Conservation (phyloP, 176 grass and related monocot species). For the Oryza australiensis region DNA sequence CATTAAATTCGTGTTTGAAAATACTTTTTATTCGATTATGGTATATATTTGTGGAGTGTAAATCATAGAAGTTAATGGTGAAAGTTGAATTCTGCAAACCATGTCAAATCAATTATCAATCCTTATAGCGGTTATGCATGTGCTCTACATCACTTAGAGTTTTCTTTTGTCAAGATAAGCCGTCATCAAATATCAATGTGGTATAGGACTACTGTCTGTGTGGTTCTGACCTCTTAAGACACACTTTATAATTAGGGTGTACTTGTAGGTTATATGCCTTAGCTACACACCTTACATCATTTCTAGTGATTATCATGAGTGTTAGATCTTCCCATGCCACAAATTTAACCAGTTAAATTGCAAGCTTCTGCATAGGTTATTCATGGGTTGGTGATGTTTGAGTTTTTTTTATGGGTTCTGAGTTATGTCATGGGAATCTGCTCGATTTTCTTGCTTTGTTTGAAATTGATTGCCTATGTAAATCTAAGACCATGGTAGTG, state of each 20-base stretch:
- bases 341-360: not conserved
- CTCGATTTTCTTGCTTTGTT: not conserved
- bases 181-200: not conserved
- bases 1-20: too few species aligned
- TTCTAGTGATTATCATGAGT: conserved; percentile 3
- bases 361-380: not conserved
- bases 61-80: too few species aligned
- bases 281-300: not conserved
- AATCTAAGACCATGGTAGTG: not conserved
- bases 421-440: not conserved
- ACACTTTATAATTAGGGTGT: not conserved
- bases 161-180: not conserved
- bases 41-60: too few species aligned
- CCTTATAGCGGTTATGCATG: not conserved
- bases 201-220: not conserved
- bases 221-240: not conserved
- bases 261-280: not conserved
- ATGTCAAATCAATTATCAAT: too few species aligned
- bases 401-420: not conserved
- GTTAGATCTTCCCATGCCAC: not conserved
- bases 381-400: not conserved
- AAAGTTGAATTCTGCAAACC: too few species aligned
- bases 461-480: not conserved
- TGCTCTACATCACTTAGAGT: not conserved
- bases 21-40: too few species aligned